Evolutionary conservation across 2,329 filamentous ascomycete species (phyloP), one percentile per base, ranked within the genome.

Genomic region (Sordariomycetes sp.): DNA sequence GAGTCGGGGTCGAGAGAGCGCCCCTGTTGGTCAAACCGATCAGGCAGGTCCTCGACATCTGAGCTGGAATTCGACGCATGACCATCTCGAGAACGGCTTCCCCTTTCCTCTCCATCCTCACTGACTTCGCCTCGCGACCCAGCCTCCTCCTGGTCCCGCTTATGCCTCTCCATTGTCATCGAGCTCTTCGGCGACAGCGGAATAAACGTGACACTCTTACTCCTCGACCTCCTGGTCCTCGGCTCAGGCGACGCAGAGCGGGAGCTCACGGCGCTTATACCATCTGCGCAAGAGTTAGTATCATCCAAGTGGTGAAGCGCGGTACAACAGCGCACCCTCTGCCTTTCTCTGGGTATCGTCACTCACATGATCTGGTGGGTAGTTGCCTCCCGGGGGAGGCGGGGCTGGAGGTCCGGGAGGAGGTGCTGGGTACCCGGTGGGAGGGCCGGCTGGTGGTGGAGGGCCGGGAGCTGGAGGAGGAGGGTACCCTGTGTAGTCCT

Each of bases 181-280:
- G 61, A 61, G 12, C 66, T 70, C 34, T 64, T 60, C 1, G 68
- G 68, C 3, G 68, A 72, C 26, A 72, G 46, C 1, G 68, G 68
- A 3, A 61, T 57, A 35, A 70, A 72, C 2, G 52, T 43, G 2
- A 72, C 66, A 1, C 62, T 61, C 39, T 68, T 68, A 16, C 54
- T 39, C 5, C 11, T n/a, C 17, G 30, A 6, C 29, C 9, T 16
- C 9, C 9, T 18, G 5, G 17, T 32, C 23, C 20, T n/a, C n/a
- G n/a, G n/a, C n/a, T n/a, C n/a, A n/a, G n/a, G n/a, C n/a, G n/a
- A n/a, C n/a, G n/a, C n/a, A n/a, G n/a, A n/a, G n/a, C n/a, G n/a
- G n/a, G n/a, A n/a, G n/a, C n/a, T n/a, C n/a, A n/a, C n/a, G n/a
- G n/a, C n/a, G 17, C 42, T 50, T 50, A 61, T 8, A 46, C 40